Conservation (phyloP, 2,329 filamentous ascomycete genomes). For the Coniella vitis region DNA sequence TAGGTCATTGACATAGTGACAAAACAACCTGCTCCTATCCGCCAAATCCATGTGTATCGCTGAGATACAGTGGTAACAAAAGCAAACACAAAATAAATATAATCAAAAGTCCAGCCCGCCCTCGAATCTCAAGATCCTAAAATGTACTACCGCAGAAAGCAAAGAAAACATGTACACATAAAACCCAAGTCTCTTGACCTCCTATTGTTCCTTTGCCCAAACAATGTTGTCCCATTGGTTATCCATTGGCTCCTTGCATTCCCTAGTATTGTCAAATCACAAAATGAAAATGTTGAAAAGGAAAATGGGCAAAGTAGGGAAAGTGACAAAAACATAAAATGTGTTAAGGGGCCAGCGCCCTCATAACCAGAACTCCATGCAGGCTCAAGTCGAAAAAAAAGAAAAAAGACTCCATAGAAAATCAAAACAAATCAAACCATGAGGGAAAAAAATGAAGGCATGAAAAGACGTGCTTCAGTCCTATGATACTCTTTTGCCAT, state of each 20-base stretch:
- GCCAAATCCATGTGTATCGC: no score
- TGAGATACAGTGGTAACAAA: no score
- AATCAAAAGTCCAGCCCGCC: no score
- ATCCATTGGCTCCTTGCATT: constrained; percentile 9
- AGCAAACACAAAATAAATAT: no score
- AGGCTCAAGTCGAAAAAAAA: constrained; percentile 1
- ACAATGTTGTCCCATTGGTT: constrained; percentile 8
- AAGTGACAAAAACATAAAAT: neutral
- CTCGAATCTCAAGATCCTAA: neutral
- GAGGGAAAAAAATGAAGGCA: neutral
- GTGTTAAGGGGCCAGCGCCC: constrained; percentile 2
- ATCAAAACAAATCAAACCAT: neutral
- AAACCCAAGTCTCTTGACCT: no score
- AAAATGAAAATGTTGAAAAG: constrained; percentile 2
- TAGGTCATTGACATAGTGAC: no score
- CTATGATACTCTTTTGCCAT: neutral
- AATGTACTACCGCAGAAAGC: constrained; percentile 6
- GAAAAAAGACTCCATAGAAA: neutral
- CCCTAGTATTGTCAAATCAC: constrained; percentile 5
- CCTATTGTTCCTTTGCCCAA: neutral
- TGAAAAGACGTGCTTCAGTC: neutral
- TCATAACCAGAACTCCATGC: constrained; percentile 12
- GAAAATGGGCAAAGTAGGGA: no score
- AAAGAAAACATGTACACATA: neutral
- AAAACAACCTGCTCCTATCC: no score